Base-by-base conservation (phyloP, 2,329 filamentous ascomycete genomes). In the Ilyonectria mors-panacis region DNA sequence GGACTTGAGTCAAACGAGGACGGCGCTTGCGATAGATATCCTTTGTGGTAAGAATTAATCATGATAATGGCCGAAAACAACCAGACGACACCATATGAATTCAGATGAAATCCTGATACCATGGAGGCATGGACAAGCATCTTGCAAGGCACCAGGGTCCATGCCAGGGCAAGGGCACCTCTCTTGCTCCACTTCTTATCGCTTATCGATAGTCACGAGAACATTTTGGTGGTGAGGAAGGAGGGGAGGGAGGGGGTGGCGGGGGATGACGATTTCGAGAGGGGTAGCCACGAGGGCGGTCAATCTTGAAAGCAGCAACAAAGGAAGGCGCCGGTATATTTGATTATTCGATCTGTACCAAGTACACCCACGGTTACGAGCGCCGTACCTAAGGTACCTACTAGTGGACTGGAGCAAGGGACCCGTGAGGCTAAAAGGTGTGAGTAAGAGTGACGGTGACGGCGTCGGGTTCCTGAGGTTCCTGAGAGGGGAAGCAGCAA, bases 171-270 rank as follows among this genome's bases (percentile, higher is more conserved):
- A 45, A 51, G 57, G 57, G 63, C 44, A 59, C 23, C 42, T n/a
- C 39, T 9, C 30, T 21, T 19, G 50, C 60, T 56, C 65, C 60
- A 35, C 65, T 37, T 30, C 65, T 67, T 67, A 63, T 67, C 65
- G 60, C 60, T 67, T 67, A 67, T 67, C 65, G 65, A 67, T 64
- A 61, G 65, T 63, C 65, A 67, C 60, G 56, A 37, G 55, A 59
- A 54, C 58, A 8, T 53, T 17, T 57, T 39, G 53, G 45, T 30
- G 42, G 33, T 39, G 21, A 65, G 56, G 58, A 53, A 26, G 48
- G 17, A 26, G n/a, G 33, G 48, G 35, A 19, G 45, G 54, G 26
- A 48, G 47, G 26, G 64, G 60, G 60, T 42, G 39, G 48, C 42
- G 65, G 45, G 57, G 35, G 26, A 39, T 28, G 37, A 26, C 42